These are phyloP conservation scores for Oryza officinalis DNA, from an alignment of 176 grass and related monocot species.

Conservation along the genomic window DNA sequence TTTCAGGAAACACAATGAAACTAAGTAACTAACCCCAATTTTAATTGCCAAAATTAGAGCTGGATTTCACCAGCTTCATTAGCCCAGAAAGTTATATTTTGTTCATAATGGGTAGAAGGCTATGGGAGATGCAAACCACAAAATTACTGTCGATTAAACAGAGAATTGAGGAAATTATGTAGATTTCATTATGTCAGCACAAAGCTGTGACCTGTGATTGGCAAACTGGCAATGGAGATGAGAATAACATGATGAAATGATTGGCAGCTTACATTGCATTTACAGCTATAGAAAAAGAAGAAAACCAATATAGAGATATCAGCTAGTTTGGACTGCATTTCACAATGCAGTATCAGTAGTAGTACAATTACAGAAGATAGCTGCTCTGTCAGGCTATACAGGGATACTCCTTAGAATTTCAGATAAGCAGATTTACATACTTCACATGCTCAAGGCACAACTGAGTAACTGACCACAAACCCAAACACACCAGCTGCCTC, in stretches of 20 bases:
- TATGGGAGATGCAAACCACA: background rate
- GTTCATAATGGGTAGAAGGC: background rate
- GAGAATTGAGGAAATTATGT: background rate
- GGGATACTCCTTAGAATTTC: background rate
- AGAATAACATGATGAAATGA: background rate
- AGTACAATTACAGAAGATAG: background rate
- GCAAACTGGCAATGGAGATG: background rate
- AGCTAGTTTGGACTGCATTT: background rate
- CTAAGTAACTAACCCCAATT: background rate
- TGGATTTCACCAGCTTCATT: background rate
- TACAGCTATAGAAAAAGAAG: background rate
- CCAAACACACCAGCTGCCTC: background rate
- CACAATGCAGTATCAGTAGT: background rate
- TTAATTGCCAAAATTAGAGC: background rate
- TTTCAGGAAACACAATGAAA: background rate
- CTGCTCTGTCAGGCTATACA: constrained; percentile 12
- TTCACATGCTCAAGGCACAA: background rate
- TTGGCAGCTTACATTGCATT: background rate
- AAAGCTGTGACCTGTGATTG: background rate
- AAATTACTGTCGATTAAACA: background rate
- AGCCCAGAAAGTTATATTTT: background rate
- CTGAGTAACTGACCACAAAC: background rate
- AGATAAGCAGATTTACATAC: background rate
- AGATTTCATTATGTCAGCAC: background rate
- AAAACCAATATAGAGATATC: background rate